Evolutionary conservation across 805 yeast genomes (phyloP).

Genomic region (Sungouiella thailandica): DNA sequence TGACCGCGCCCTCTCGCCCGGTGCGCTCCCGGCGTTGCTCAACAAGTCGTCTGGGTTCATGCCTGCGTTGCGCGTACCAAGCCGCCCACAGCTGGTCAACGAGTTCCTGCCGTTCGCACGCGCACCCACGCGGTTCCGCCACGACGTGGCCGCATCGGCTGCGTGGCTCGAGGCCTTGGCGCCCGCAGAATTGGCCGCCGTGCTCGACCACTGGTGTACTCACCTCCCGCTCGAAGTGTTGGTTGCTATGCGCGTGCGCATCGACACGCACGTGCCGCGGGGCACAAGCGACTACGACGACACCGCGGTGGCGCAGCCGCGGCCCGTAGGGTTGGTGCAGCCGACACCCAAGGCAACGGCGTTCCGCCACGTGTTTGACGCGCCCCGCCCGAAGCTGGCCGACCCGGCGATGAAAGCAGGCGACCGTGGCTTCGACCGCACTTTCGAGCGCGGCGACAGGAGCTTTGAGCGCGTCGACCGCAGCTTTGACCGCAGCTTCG

Average conservation of each 20-base stretch:
- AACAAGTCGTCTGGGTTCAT: conserved; percentile 20
- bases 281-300: conserved; percentile 4
- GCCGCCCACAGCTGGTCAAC: conserved; percentile 40
- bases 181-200: conserved; percentile 47
- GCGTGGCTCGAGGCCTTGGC: conserved; percentile 29
- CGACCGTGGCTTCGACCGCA: too few species aligned
- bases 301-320: conserved; percentile 8
- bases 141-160: conserved; percentile 46
- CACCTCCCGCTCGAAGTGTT: conserved; percentile 49
- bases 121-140: conserved; percentile 25
- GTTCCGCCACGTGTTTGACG: conserved; percentile 14
- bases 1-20: conserved; percentile 21
- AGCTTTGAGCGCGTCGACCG: too few species aligned
- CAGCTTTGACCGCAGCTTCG: too few species aligned
- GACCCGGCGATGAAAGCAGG: too few species aligned
- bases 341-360: conserved; percentile 12
- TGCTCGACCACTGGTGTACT: conserved; percentile 50
- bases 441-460: too few species aligned
- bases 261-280: conserved; percentile 35
- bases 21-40: conserved; percentile 23
- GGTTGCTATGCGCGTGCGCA: conserved; percentile 42
- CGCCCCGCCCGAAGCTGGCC: conserved; percentile 17
- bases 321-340: conserved; percentile 6
- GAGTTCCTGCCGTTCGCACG: conserved; percentile 20
- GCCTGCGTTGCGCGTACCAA: conserved; percentile 30